Percentiles rank a stretch among this genome's conserved stretches.
phyloP scores from a whole-genome alignment of 352 stramenopile genomes.

The Pseudoperonospora humuli region DNA sequence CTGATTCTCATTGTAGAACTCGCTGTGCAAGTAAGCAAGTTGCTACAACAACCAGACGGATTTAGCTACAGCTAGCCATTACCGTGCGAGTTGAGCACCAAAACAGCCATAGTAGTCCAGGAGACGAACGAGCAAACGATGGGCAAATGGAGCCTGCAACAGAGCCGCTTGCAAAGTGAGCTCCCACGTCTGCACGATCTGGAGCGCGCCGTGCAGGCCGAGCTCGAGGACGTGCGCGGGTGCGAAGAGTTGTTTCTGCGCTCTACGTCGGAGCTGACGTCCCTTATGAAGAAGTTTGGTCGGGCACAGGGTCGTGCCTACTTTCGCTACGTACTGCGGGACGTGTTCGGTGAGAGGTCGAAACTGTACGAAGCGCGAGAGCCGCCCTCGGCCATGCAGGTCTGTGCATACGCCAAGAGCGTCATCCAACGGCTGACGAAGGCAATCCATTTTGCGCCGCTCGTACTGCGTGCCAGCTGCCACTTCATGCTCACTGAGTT shows the following conservation, averaged over 20 bases:
- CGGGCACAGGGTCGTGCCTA: conserved; percentile 64
- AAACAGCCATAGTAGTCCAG: conserved; percentile 11
- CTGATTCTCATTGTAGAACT: conserved; percentile 30
- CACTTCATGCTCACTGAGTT: conserved; percentile 72
- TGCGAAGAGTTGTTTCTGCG: conserved; percentile 77
- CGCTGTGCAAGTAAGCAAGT: conserved; percentile 4
- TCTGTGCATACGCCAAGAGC: conserved; percentile 46
- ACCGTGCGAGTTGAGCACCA: conserved; percentile 5
- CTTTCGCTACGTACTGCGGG: conserved; percentile 72
- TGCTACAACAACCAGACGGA: neutral
- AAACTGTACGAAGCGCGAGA: conserved; percentile 31
- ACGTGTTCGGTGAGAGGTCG: conserved; percentile 66
- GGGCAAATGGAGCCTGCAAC: conserved; percentile 24
- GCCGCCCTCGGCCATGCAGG: conserved; percentile 27
- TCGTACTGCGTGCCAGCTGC: conserved; percentile 61
- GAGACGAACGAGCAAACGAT: conserved; percentile 11
- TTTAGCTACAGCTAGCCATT: neutral
- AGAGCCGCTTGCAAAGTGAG: conserved; percentile 35
- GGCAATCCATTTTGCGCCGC: conserved; percentile 63
- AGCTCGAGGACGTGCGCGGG: conserved; percentile 47
- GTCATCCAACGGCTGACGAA: conserved; percentile 62
- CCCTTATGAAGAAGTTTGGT: conserved; percentile 61
- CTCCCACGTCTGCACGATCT: conserved; percentile 61
- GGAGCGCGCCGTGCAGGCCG: conserved; percentile 55
- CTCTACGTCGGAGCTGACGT: conserved; percentile 61